Base-by-base conservation (phyloP, 2,329 filamentous ascomycete genomes). In the Bretziella fagacearum region DNA sequence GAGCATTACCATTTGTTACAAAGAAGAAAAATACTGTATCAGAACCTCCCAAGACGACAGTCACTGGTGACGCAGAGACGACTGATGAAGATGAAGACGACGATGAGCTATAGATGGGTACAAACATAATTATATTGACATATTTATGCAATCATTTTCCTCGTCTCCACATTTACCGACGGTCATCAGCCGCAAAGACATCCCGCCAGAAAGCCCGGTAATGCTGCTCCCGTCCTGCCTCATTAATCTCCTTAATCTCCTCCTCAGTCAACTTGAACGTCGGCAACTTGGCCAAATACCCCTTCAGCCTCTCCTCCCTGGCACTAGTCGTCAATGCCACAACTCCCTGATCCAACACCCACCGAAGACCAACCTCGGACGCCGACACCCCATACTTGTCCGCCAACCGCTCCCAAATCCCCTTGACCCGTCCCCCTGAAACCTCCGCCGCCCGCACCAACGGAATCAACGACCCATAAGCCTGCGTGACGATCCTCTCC, bases 281-380 rank as follows among this genome's bases (percentile, higher is more conserved):
- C 36, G 63, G 65, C 52, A 72, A 51, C 52, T 66, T 67, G n/a
- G 60, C 56, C 49, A 74, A 53, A 55, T 73, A 78, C n/a, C 65
- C 64, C 56, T 70, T 64, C 51, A 81, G 60, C 42, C 78, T 64
- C 52, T 74, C 64, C 56, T 72, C 65, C 53, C 67, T 80, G 29
- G 63, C 62, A 55, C 71, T 78, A 8, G 77, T 80, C 0, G 76
- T 79, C 47, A 80, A 56, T 2, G 64, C 65, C 22, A 77, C 67
- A 36, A 76, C 59, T 22, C 69, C 74, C 57, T 74, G 70, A 54
- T 81, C 75, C 29, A 80, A 58, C 23, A 62, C 60, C 74, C 75
- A 81, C 52, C 75, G 62, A 54, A 80, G 59, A 11, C 70, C 71
- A 44, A 79, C 59, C 47, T 77, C 73, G 1, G 65, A 70, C 47